Percentiles rank a stretch among this genome's conserved stretches.
These are phyloP conservation scores for Haplosporangium sp. DNA, from an alignment of 371 early-diverging fungal species.

Conservation along the genomic window DNA sequence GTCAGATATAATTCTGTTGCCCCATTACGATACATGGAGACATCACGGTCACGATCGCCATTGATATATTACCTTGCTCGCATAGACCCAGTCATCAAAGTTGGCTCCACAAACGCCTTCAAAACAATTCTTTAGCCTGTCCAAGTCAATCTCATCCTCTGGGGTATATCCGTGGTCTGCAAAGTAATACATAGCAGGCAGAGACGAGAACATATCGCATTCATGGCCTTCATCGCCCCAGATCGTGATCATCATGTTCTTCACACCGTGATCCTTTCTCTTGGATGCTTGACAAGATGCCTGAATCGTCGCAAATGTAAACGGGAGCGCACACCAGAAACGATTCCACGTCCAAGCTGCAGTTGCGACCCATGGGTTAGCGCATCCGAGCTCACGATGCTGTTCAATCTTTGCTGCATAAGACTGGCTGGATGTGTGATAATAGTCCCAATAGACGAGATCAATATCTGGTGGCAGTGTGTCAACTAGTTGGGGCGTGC, in stretches of 20 bases:
- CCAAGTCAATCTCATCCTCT: slow-evolving; percentile 68
- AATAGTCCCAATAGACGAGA: slow-evolving; percentile 92
- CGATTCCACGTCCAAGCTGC: slow-evolving; percentile 90
- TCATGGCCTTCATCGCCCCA: slow-evolving; percentile 96
- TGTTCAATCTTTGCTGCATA: slow-evolving; percentile 83
- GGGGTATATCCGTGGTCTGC: slow-evolving; percentile 80
- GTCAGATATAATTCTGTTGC: background rate
- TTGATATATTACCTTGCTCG: slow-evolving; percentile 64
- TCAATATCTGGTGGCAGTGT: slow-evolving; percentile 76
- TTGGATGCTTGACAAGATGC: slow-evolving; percentile 82
- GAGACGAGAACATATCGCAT: slow-evolving; percentile 82
- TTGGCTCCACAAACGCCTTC: slow-evolving; percentile 84
- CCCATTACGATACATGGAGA: too few species aligned
- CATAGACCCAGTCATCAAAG: slow-evolving; percentile 77
- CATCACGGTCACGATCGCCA: too few species aligned
- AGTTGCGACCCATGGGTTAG: slow-evolving; percentile 81
- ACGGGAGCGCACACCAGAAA: slow-evolving; percentile 84
- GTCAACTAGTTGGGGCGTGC: slow-evolving; percentile 64
- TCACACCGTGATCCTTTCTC: slow-evolving; percentile 63
- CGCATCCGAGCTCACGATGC: slow-evolving; percentile 84
- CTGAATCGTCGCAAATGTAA: slow-evolving; percentile 80
- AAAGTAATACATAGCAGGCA: slow-evolving; percentile 82
- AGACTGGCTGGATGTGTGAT: slow-evolving; percentile 76
- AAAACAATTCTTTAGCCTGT: slow-evolving; percentile 69
- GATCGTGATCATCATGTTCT: slow-evolving; percentile 82